phyloP scores from a whole-genome alignment of 257 asterid species.

The Solanum megistacrolobum region DNA sequence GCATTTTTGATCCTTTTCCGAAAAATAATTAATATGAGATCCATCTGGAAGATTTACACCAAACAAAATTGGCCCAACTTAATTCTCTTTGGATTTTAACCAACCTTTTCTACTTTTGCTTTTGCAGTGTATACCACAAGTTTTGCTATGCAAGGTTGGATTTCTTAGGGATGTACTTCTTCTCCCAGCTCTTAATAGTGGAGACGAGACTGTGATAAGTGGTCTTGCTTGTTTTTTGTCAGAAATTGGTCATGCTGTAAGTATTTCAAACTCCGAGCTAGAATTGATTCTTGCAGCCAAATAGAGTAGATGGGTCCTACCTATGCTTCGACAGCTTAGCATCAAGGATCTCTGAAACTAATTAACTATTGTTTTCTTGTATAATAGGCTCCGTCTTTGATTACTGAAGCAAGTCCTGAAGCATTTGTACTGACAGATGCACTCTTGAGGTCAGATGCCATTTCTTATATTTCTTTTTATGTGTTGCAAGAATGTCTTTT shows the following conservation, averaged over 20 bases:
- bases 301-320: not conserved
- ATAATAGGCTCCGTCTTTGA: slow-evolving; percentile 62
- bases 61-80: not conserved
- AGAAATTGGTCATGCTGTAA: slow-evolving; percentile 90
- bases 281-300: slow-evolving; percentile 1
- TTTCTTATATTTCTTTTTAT: not conserved
- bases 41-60: not conserved
- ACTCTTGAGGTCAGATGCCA: slow-evolving; percentile 55
- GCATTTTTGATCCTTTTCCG: not conserved
- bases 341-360: not conserved
- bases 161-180: slow-evolving; percentile 66
- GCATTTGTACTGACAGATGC: slow-evolving; percentile 65
- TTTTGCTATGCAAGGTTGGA: slow-evolving; percentile 63
- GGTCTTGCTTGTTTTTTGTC: slow-evolving; percentile 86
- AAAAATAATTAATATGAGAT: not conserved
- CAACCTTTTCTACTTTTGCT: slow-evolving; percentile 9
- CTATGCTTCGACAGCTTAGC: not conserved
- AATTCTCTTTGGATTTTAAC: not conserved
- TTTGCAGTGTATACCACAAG: slow-evolving; percentile 62
- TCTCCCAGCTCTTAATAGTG: slow-evolving; percentile 64
- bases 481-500: not conserved
- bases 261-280: slow-evolving; percentile 17
- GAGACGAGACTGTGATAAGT: slow-evolving; percentile 67
- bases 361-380: slow-evolving; percentile 6
- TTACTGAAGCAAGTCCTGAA: slow-evolving; percentile 61